These are phyloP conservation scores for Isochrysis galbana DNA, from an alignment of 78 protist species.

Conservation along the genomic window DNA sequence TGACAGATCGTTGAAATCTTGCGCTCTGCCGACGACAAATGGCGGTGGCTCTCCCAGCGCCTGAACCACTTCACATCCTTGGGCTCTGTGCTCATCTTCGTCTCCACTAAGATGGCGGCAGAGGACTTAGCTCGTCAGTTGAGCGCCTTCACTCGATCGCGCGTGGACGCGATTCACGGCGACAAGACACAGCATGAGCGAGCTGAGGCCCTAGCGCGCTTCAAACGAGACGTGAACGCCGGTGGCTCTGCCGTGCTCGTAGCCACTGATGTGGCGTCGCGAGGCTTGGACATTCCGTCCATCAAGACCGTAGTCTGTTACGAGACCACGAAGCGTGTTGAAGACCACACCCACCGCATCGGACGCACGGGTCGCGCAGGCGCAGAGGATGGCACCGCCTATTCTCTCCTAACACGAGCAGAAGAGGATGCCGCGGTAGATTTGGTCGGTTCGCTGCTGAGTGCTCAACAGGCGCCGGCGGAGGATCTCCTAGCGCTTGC, in stretches of 20 bases:
- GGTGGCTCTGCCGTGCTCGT: slow-evolving; percentile 51
- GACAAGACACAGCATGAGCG: slow-evolving; percentile 62
- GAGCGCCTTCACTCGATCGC: too few relatives aligned
- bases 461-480: background rate
- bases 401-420: background rate
- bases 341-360: slow-evolving; percentile 84
- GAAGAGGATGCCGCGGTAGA: background rate
- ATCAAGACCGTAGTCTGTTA: slow-evolving; percentile 77
- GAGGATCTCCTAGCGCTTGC: background rate
- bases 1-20: too few relatives aligned
- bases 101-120: background rate
- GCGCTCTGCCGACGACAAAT: too few relatives aligned
- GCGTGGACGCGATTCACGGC: slow-evolving; percentile 73
- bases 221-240: too few relatives aligned
- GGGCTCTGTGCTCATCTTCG: too few relatives aligned
- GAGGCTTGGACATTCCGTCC: slow-evolving; percentile 75
- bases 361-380: slow-evolving; percentile 91
- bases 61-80: too few relatives aligned
- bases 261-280: slow-evolving; percentile 85
- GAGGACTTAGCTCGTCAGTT: background rate
- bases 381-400: background rate
- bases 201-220: slow-evolving; percentile 17
- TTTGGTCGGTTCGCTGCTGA: background rate
- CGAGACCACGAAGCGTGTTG: slow-evolving; percentile 73
- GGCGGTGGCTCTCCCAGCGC: too few relatives aligned